Evolutionary conservation across 2,329 filamentous ascomycete species (phyloP).

Genomic region (Phoma sp.): DNA sequence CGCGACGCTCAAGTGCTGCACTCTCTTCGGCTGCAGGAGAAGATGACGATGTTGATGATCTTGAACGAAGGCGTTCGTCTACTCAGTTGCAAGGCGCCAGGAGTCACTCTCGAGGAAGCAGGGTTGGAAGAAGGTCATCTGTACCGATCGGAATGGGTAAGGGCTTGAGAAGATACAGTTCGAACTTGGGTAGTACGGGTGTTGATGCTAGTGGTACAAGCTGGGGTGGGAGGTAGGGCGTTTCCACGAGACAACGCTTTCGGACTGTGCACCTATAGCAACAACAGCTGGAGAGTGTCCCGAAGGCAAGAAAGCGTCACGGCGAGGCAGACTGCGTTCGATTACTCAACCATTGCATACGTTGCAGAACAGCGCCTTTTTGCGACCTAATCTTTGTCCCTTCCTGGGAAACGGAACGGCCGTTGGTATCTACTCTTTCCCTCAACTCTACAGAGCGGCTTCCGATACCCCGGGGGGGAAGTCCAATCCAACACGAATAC

Average conservation of each 20-base stretch:
- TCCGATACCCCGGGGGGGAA: too few relatives aligned
- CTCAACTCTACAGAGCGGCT: too few relatives aligned
- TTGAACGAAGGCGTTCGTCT: conserved; percentile 22
- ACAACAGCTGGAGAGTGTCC: neutral
- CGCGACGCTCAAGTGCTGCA: conserved; percentile 35
- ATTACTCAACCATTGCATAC: neutral
- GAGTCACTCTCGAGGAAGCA: conserved; percentile 43
- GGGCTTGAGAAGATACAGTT: conserved; percentile 55
- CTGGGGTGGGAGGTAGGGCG: conserved; percentile 38
- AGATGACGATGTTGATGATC: conserved; percentile 17
- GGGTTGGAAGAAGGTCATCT: conserved; percentile 49
- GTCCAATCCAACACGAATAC: neutral
- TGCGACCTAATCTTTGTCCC: neutral
- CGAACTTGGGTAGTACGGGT: conserved; percentile 53
- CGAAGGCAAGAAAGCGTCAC: neutral
- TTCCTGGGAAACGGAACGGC: too few relatives aligned
- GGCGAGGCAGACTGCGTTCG: neutral
- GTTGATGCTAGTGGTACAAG: conserved; percentile 43
- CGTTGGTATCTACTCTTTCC: too few relatives aligned
- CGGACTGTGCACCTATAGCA: neutral
- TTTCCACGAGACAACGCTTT: neutral
- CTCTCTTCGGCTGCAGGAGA: conserved; percentile 34
- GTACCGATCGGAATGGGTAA: conserved; percentile 56
- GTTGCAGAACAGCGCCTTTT: too few relatives aligned
- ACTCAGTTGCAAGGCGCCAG: conserved; percentile 22